phyloP scores from a whole-genome alignment of 495 filamentous ascomycete species.

The Penicillium bovifimosum region DNA sequence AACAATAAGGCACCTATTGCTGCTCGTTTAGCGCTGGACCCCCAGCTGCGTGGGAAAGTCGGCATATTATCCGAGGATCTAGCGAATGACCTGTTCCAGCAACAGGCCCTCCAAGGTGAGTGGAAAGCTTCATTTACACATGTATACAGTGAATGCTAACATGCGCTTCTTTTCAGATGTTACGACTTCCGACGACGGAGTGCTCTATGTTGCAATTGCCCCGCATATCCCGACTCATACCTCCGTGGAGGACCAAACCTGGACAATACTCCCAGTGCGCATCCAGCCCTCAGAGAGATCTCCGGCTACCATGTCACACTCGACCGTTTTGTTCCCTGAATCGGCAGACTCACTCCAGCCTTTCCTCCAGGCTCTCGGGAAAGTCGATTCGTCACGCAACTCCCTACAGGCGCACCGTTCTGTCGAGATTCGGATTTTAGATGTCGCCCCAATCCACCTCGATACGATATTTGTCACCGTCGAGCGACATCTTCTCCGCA shows the following conservation, averaged over 20 bases:
- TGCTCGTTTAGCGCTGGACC: slow-evolving; percentile 65
- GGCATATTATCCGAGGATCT: slow-evolving; percentile 85
- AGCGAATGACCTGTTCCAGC: slow-evolving; percentile 73
- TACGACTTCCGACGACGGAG: slow-evolving; percentile 20
- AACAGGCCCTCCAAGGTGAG: slow-evolving; percentile 38
- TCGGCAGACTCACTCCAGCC: slow-evolving; percentile 71
- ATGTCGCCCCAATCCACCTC: slow-evolving; percentile 71
- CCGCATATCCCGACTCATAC: slow-evolving; percentile 64
- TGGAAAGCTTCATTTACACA: not conserved
- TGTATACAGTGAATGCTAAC: not conserved
- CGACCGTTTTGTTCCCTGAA: slow-evolving; percentile 78
- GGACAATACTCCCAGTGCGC: slow-evolving; percentile 80
- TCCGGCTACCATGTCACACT: slow-evolving; percentile 66
- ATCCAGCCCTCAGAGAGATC: slow-evolving; percentile 65
- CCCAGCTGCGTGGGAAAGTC: slow-evolving; percentile 80
- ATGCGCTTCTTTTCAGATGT: slow-evolving; percentile 9
- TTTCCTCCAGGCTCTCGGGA: slow-evolving; percentile 61
- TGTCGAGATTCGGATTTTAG: slow-evolving; percentile 78
- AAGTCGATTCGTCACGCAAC: slow-evolving; percentile 49
- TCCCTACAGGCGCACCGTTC: slow-evolving; percentile 48
- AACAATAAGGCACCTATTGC: slow-evolving; percentile 54
- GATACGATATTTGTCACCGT: slow-evolving; percentile 81
- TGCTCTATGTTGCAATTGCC: slow-evolving; percentile 70
- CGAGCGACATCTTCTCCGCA: slow-evolving; percentile 65
- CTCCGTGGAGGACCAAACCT: slow-evolving; percentile 58